These are phyloP conservation scores for Zea mays DNA, from an alignment of 176 grass and related monocot species.

Conservation along the genomic window Zm-B73-REFERENCE-NAM-5.0 NC_050102.1:130547501-130548000, in stretches of 20 bases:
- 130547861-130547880: conserved; percentile 67
- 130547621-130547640: neutral
- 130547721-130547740: conserved; percentile 75
- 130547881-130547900: conserved; percentile 60
- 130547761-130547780: conserved; percentile 83
- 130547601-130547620: neutral
- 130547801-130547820: neutral
- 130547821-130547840: neutral
- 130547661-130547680: conserved; percentile 75
- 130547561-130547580: neutral
- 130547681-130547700: conserved; percentile 82
- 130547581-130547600: neutral
- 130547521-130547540: conserved; percentile 84
- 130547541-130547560: conserved; percentile 51
- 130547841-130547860: conserved; percentile 5
- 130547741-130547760: conserved; percentile 92
- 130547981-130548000: neutral
- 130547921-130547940: conserved; percentile 33
- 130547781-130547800: conserved; percentile 56
- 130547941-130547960: conserved; percentile 31
- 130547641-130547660: conserved; percentile 49
- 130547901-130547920: conserved; percentile 31
- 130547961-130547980: neutral
- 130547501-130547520: conserved; percentile 85
- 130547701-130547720: conserved; percentile 84